A percentile compares a stretch with the other conserved stretches of the same genome.
These are phyloP conservation scores for Anethum foeniculum DNA, from an alignment of 140 eudicot species.

Conservation along the genomic window DNA sequence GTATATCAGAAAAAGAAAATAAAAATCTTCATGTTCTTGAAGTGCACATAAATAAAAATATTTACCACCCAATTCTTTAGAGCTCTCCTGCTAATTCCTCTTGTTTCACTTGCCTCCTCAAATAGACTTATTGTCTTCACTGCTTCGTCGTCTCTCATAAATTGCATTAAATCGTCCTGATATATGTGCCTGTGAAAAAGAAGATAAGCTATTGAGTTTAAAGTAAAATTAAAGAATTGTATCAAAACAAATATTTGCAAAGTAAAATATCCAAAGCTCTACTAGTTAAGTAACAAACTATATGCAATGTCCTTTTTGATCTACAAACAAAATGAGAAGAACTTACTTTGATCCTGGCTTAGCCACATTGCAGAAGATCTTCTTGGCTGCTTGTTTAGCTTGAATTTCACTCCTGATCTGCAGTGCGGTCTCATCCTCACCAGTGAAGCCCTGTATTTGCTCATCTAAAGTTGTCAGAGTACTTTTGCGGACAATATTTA, in stretches of 20 bases:
- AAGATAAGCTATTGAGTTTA: neutral
- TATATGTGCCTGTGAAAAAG: slow-evolving; percentile 30
- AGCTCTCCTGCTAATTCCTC: slow-evolving; percentile 38
- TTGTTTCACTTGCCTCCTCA: slow-evolving; percentile 37
- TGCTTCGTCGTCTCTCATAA: slow-evolving; percentile 41
- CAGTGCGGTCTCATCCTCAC: slow-evolving; percentile 39
- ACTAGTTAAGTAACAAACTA: neutral
- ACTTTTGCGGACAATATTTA: slow-evolving; percentile 41
- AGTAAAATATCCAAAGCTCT: neutral
- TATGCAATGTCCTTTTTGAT: neutral
- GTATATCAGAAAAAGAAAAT: neutral
- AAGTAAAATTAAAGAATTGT: neutral
- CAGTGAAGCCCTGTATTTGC: slow-evolving; percentile 16
- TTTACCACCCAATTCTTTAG: slow-evolving; percentile 66
- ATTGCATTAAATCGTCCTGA: slow-evolving; percentile 37
- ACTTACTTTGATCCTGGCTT: slow-evolving; percentile 45
- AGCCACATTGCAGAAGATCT: slow-evolving; percentile 47
- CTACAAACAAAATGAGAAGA: neutral
- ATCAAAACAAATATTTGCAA: neutral
- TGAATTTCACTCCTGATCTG: slow-evolving; percentile 28
- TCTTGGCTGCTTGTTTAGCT: slow-evolving; percentile 44
- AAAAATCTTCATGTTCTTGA: neutral
- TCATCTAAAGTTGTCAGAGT: slow-evolving; percentile 44
- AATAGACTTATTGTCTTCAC: slow-evolving; percentile 25
- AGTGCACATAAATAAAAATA: neutral